phyloP scores from a whole-genome alignment of 805 yeast species.

The Candida awuae region DNA sequence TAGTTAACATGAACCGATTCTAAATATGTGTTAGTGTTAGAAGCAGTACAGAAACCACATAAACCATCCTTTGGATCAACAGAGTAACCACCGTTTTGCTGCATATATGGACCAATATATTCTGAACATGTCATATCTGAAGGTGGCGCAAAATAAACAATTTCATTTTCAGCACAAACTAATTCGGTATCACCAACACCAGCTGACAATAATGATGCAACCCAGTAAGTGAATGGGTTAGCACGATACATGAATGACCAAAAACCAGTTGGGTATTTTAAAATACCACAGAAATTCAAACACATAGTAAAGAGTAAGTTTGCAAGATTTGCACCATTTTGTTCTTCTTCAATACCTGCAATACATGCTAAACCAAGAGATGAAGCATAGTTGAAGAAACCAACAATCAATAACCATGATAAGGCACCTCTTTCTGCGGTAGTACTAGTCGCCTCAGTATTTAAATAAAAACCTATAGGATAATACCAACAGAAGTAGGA shows the following conservation, averaged over 20 bases:
- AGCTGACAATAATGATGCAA: conserved; percentile 44
- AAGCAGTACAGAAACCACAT: conserved; percentile 56
- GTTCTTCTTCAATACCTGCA: conserved; percentile 51
- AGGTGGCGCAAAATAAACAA: conserved; percentile 43
- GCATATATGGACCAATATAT: conserved; percentile 35
- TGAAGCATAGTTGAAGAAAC: conserved; percentile 47
- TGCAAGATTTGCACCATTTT: conserved; percentile 57
- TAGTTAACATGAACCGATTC: conserved; percentile 35
- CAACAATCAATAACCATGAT: conserved; percentile 32
- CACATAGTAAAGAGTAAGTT: conserved; percentile 52
- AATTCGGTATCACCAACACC: conserved; percentile 47
- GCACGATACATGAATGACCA: conserved; percentile 73
- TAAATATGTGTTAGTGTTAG: conserved; percentile 54
- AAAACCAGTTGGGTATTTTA: conserved; percentile 57
- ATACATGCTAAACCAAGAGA: conserved; percentile 52
- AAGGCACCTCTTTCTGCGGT: conserved; percentile 50
- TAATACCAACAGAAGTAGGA: conserved; percentile 61
- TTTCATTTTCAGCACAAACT: conserved; percentile 42
- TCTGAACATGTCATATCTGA: conserved; percentile 49
- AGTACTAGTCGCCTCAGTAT: conserved; percentile 44
- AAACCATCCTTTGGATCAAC: conserved; percentile 36
- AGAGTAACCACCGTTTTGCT: conserved; percentile 40
- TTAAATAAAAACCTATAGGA: conserved; percentile 58
- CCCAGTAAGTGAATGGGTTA: conserved; percentile 62
- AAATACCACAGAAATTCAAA: conserved; percentile 71